A percentile compares a stretch with the other conserved stretches of the same genome.
Evolutionary conservation across 768 basidiomycete species (phyloP).

Genomic region (Mycena chlorophos): DNA sequence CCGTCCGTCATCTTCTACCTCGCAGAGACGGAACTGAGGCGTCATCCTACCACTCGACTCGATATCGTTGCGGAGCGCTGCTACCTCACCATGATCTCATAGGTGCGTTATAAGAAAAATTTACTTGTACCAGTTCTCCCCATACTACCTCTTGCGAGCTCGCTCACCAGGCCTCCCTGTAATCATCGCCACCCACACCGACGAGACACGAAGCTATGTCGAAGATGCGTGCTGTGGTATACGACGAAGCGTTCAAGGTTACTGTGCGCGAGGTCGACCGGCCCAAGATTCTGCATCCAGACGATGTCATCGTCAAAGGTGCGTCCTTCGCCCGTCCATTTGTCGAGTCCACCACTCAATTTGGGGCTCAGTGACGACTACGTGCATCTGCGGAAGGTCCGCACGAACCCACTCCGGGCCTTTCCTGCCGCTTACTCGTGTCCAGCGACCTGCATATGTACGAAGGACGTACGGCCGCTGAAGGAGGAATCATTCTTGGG

Average conservation of each 20-base stretch:
- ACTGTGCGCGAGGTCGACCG: constrained; percentile 46
- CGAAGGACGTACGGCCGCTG: constrained; percentile 52
- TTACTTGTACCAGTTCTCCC: no score
- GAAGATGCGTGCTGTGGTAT: constrained; percentile 53
- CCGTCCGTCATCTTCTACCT: no score
- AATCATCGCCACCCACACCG: no score
- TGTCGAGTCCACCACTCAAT: no score
- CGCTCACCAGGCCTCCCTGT: no score
- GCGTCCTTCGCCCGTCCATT: neutral
- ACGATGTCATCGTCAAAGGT: constrained; percentile 55
- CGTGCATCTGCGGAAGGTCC: constrained; percentile 54
- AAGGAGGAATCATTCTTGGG: constrained; percentile 52
- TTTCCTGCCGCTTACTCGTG: neutral
- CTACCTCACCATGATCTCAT: no score
- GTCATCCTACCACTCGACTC: no score
- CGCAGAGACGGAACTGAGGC: no score
- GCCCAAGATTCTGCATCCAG: constrained; percentile 50
- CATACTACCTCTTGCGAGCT: no score
- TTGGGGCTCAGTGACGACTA: constrained; percentile 53
- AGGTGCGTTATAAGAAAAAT: no score
- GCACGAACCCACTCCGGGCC: neutral
- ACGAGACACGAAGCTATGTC: no score
- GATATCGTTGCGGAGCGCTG: no score
- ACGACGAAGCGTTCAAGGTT: constrained; percentile 50
- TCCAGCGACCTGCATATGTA: constrained; percentile 56